Conservation (phyloP, 352 stramenopile species). For the Phytophthora foliorum region DNA sequence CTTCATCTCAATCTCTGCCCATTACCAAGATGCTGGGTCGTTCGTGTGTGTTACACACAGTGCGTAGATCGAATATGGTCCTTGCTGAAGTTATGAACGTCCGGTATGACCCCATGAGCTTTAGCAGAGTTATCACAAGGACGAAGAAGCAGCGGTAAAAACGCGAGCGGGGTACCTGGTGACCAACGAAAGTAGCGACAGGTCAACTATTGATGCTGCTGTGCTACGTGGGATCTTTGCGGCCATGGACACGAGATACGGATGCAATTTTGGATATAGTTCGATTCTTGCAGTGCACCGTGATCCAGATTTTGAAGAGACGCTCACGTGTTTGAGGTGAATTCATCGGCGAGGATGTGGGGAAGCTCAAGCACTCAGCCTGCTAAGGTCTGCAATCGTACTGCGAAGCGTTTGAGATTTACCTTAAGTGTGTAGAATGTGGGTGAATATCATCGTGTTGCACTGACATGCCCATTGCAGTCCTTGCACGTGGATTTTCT, state of each 20-base stretch:
- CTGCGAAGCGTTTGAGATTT: background rate
- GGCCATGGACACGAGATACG: no score
- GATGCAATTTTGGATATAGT: no score
- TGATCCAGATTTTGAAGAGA: slow-evolving; percentile 12
- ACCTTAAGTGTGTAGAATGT: background rate
- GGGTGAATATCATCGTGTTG: background rate
- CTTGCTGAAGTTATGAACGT: no score
- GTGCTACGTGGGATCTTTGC: no score
- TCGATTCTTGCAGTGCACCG: background rate
- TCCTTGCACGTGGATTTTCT: slow-evolving; percentile 53
- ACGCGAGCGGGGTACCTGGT: no score
- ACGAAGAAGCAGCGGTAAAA: no score
- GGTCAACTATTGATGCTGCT: no score
- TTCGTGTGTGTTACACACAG: background rate
- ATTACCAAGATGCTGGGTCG: background rate
- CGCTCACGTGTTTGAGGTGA: background rate
- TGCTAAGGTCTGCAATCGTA: slow-evolving; percentile 4
- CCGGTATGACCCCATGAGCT: no score
- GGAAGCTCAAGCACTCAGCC: slow-evolving; percentile 5
- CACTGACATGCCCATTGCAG: slow-evolving; percentile 17
- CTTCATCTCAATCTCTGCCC: slow-evolving; percentile 11
- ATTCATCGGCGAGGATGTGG: slow-evolving; percentile 8
- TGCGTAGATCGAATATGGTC: background rate
- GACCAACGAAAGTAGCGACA: no score
- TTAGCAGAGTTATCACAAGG: no score